Percentiles rank a stretch among this genome's conserved stretches.
phyloP scores from a whole-genome alignment of 2,329 filamentous ascomycete genomes.

The Arthroderma sp. region DNA sequence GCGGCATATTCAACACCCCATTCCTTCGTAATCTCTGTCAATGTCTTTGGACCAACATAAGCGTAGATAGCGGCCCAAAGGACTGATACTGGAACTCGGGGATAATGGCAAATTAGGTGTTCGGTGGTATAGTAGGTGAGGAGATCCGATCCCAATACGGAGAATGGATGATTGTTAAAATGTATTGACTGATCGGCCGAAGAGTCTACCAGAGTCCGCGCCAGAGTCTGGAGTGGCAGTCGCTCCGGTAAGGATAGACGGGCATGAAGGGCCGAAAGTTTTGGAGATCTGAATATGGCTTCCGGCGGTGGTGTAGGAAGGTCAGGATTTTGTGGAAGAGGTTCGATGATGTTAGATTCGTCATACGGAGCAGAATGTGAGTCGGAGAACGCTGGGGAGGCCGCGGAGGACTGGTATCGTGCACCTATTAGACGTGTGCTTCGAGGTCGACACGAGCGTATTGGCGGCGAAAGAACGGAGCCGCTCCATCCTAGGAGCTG shows the following conservation, averaged over 20 bases:
- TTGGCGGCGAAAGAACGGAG: slow-evolving; percentile 36
- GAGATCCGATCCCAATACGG: slow-evolving; percentile 67
- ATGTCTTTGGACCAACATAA: slow-evolving; percentile 62
- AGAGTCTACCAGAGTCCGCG: slow-evolving; percentile 69
- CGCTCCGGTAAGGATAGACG: slow-evolving; percentile 69
- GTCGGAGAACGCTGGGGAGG: slow-evolving; percentile 16
- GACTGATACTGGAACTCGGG: slow-evolving; percentile 78
- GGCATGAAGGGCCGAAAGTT: slow-evolving; percentile 84
- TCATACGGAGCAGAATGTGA: slow-evolving; percentile 9
- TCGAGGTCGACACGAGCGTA: slow-evolving; percentile 23
- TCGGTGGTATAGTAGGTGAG: slow-evolving; percentile 83
- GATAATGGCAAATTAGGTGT: slow-evolving; percentile 76
- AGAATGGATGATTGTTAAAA: slow-evolving; percentile 82
- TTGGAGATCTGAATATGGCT: slow-evolving; percentile 60
- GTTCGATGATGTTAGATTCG: slow-evolving; percentile 10
- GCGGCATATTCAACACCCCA: slow-evolving; percentile 91
- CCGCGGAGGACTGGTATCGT: slow-evolving; percentile 31
- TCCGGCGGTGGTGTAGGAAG: slow-evolving; percentile 60
- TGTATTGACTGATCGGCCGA: slow-evolving; percentile 66
- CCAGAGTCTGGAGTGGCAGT: slow-evolving; percentile 74
- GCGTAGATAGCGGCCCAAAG: slow-evolving; percentile 75
- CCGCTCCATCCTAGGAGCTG: slow-evolving; percentile 41
- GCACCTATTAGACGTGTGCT: slow-evolving; percentile 17
- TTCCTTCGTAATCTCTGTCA: slow-evolving; percentile 60
- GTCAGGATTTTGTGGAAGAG: slow-evolving; percentile 15